Evolutionary conservation across 768 basidiomycete genomes (phyloP), one percentile per base, ranked within the genome.

Genomic region (Boletus rubroflammeus): DNA sequence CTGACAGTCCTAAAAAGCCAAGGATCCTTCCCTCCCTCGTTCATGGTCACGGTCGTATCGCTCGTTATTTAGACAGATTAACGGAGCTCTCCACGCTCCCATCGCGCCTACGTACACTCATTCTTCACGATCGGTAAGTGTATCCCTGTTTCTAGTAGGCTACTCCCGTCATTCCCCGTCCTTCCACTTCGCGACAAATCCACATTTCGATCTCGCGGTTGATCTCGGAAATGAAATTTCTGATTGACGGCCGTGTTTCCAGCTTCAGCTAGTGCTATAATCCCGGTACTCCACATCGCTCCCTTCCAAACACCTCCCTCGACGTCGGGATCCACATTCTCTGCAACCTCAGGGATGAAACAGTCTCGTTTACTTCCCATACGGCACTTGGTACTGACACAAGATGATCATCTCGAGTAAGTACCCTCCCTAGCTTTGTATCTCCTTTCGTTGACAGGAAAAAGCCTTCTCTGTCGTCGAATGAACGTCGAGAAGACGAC

Each of bases 401-500:
- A 59, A 45, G 63, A 58, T 15, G 59, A 71, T 32, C 62, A 67
- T 55, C 69, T 70, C 31, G 69, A 70, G 69, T 69, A 54, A 46
- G 69, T 42, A 25, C 23, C 14, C 3, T 13, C 5, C 25, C 45
- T 23, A 7, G 3, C 47, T 21, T 6, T 5, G 1, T n/a, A 14
- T 25, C 19, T 21, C n/a, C 47, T 38, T 55, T 26, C 3, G 45
- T 31, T 69, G 46, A 65, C 50, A 17, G 5, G 40, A 6, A 19
- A 47, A 29, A 74, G 73, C 38, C 50, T 63, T 15, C 59, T 74
- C 36, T 75, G 64, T 53, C 61, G 59, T 56, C 64, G 59, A 38
- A 64, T 73, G 58, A 74, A 75, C 40, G 73, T 75, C 26, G 64
- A 62, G 28, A 67, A 63, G 51, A 54, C 55, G 36, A 48, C 56